Evolutionary conservation across 495 filamentous ascomycete genomes (phyloP).

Genomic region (Xylaria intraflava): DNA sequence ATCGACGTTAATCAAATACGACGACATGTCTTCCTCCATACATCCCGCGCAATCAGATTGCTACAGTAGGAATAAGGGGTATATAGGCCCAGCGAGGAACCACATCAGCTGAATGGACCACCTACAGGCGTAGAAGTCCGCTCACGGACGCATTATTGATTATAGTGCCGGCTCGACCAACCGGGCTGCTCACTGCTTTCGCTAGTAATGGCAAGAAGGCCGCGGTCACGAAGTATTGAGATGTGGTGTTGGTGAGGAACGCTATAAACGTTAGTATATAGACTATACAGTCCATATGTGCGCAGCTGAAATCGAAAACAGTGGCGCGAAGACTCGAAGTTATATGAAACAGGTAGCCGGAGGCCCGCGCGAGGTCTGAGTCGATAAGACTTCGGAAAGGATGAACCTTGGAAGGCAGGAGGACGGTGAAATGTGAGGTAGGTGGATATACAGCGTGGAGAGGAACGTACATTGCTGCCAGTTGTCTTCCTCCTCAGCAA

Average conservation of each 20-base stretch:
- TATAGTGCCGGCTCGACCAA: constrained; percentile 49
- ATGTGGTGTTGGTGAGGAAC: constrained; percentile 72
- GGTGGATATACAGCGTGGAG: background rate
- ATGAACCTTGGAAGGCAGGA: background rate
- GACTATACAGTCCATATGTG: constrained; percentile 15
- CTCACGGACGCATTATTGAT: constrained; percentile 51
- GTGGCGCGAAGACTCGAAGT: background rate
- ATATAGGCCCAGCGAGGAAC: background rate
- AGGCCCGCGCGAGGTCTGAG: background rate
- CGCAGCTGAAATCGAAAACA: too few species aligned
- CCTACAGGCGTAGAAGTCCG: constrained; percentile 36
- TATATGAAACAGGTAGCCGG: background rate
- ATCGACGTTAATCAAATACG: constrained; percentile 32
- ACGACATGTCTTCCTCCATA: too few species aligned
- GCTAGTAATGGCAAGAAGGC: constrained; percentile 40
- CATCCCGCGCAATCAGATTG: too few species aligned
- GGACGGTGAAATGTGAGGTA: background rate
- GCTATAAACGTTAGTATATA: constrained; percentile 41
- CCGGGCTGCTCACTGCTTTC: constrained; percentile 37
- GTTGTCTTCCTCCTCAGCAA: constrained; percentile 42
- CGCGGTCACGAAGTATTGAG: constrained; percentile 49
- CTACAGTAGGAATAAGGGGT: too few species aligned
- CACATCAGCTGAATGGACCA: background rate
- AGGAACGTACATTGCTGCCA: constrained; percentile 45
- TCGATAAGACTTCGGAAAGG: background rate